Evolutionary conservation across 208 protist species (phyloP), one percentile per base, ranked within the genome.

Genomic region (Novymonas esmeraldas): DNA sequence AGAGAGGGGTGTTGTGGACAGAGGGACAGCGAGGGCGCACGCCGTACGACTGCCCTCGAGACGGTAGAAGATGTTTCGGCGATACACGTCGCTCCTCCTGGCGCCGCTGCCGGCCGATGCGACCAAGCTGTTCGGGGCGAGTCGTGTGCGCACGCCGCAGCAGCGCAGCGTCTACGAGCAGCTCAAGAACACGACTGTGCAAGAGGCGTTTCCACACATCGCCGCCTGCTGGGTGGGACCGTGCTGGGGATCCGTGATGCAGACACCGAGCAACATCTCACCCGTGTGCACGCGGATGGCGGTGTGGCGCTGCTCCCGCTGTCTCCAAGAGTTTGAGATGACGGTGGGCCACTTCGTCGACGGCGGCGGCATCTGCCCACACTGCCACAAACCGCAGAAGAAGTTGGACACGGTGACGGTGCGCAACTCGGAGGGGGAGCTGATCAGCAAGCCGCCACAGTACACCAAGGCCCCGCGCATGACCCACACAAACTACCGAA

Each of bases 161-260:
- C 89, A 95, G 74, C 31, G 66, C 14, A 64, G 66, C 22, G 72
- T 88, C 16, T 95, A 88, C 56, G 11, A 76, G 13, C 62, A 82
- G 44, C 66, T 95, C n/a, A 89, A 89, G 57, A 76, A 67, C 13
- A 83, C 77, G 13, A 87, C 86, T 50, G 81, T 96, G n/a, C 70
- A 89, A 46, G 61, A 65, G 3, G 75, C 91, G 2, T 94, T 96
- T 51, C 91, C 91, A 7, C 86, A 94, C 70, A 50, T 96, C 46
- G 85, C 91, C 9, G 91, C 91, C 18, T 94, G 86, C 58, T 96
- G 91, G 91, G 88, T 96, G 3, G 88, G 88, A 3, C 87, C 85
- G 24, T 94, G 85, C 73, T 94, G 91, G 87, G 91, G 91, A 3
- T 82, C 80, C 6, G 84, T 93, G n/a, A 90, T 94, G 85, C 77